Base-by-base conservation (phyloP, 257 asterid genomes). In the Lantana camara region DNA sequence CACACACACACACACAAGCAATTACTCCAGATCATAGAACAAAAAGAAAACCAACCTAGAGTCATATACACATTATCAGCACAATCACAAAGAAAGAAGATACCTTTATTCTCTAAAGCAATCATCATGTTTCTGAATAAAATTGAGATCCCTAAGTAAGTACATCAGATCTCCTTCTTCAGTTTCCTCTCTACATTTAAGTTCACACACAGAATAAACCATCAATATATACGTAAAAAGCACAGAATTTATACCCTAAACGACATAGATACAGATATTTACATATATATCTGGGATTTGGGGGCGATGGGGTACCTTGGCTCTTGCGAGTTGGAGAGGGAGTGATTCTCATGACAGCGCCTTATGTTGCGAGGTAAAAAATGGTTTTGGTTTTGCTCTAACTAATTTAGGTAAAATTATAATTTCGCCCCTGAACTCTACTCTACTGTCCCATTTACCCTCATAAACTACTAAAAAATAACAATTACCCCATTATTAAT, bases 131-230 rank as follows among this genome's bases (percentile, higher is more conserved):
- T 72, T 73, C 70, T 67, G 82, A 45, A 68, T 70, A 67, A 64
- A 78, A 77, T 78, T 73, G 61, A 73, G 92, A 85, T 85, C 95
- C 80, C 69, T 79, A 55, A 82, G 81, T 82, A 73, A 74, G 90
- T 76, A 88, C 96, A 88, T 88, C 85, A 85, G 89, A 88, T 88
- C 86, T 73, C 91, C 84, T 80, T 60, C 91, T 76, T 76, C 75
- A 68, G 77, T 60, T 76, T 73, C 68, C 71, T 52, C 63, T 63
- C 66, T 69, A 63, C 74, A 61, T 19, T 56, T 48, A 62, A 63
- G 70, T 70, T 48, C 56, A 64, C 27, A 55, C 0, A 49, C 69
- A 73, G 40, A 70, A 20, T 49, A 55, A 53, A 54, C 11, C 63
- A 67, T 74, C 69, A 52, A 57, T 57, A 64, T 55, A 64, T n/a